These are phyloP conservation scores for Licmophora abbreviata DNA, from an alignment of 108 stramenopile species.

Conservation along the genomic window DNA sequence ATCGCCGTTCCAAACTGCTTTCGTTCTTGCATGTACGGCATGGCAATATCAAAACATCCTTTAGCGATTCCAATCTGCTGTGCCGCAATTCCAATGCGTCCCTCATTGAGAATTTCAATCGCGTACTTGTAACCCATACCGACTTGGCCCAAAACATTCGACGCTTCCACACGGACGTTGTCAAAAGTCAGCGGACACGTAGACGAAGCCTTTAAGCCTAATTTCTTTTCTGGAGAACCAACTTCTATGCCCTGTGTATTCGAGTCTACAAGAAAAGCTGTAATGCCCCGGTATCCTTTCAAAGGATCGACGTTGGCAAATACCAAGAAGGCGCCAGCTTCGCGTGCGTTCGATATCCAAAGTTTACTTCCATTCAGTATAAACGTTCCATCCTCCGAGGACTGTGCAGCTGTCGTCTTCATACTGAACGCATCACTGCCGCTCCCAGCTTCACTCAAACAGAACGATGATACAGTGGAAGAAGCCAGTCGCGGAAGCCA, in stretches of 20 bases:
- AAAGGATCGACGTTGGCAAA: constrained; percentile 86
- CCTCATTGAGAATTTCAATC: constrained; percentile 96
- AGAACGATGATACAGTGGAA: constrained; percentile 80
- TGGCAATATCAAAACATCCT: constrained; percentile 80
- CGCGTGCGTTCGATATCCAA: constrained; percentile 90
- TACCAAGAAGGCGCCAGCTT: constrained; percentile 87
- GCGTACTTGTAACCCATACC: constrained; percentile 92
- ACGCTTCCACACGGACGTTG: constrained; percentile 70
- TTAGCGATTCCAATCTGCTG: constrained; percentile 93
- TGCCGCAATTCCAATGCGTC: constrained; percentile 91
- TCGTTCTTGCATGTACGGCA: constrained; percentile 88
- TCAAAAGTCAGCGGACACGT: constrained; percentile 89
- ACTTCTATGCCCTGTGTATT: constrained; percentile 71
- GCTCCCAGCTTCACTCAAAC: constrained; percentile 80
- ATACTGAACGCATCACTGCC: constrained; percentile 94
- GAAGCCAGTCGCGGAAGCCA: constrained; percentile 86
- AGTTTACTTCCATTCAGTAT: constrained; percentile 86
- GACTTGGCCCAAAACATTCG: constrained; percentile 79
- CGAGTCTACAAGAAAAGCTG: constrained; percentile 89
- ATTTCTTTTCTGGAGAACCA: constrained; percentile 85
- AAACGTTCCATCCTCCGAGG: constrained; percentile 67
- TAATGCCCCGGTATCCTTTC: constrained; percentile 90
- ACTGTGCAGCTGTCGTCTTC: constrained; percentile 68
- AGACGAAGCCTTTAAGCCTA: constrained; percentile 85
- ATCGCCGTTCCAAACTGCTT: constrained; percentile 85